These are phyloP conservation scores for Spencermartinsiella europaea DNA, from an alignment of 805 yeast species.

Conservation along the genomic window DNA sequence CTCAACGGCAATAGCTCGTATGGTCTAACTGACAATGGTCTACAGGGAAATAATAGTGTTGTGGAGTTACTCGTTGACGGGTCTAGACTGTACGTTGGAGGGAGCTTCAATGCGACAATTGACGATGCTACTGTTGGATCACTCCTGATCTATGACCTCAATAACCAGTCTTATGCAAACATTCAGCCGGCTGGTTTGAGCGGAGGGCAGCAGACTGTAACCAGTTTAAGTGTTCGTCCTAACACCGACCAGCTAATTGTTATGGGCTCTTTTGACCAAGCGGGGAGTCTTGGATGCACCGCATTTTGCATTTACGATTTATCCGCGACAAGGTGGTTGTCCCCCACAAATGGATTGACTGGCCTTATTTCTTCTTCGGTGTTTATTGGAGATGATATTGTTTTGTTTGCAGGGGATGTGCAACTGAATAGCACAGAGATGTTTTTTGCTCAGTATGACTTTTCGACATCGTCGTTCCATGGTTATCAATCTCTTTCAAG, in stretches of 20 bases:
- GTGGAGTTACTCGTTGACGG: slow-evolving; percentile 24
- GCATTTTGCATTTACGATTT: slow-evolving; percentile 64
- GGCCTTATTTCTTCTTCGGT: slow-evolving; percentile 56
- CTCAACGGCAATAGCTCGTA: slow-evolving; percentile 24
- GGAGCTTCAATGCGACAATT: slow-evolving; percentile 27
- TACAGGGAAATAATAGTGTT: slow-evolving; percentile 14
- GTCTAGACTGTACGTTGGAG: slow-evolving; percentile 29
- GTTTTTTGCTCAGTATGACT: slow-evolving; percentile 52
- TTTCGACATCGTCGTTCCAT: slow-evolving; percentile 33
- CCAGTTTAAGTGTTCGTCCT: slow-evolving; percentile 37
- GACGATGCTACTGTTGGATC: slow-evolving; percentile 35
- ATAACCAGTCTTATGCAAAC: slow-evolving; percentile 36
- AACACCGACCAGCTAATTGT: slow-evolving; percentile 48
- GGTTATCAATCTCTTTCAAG: slow-evolving; percentile 18
- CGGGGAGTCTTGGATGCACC: slow-evolving; percentile 53
- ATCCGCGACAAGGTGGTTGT: slow-evolving; percentile 49
- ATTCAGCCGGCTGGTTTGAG: slow-evolving; percentile 46
- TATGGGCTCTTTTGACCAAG: slow-evolving; percentile 65
- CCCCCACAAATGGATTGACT: slow-evolving; percentile 34
- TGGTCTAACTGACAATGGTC: slow-evolving; percentile 20
- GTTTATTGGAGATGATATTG: slow-evolving; percentile 37
- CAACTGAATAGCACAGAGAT: slow-evolving; percentile 34
- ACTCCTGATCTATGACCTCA: slow-evolving; percentile 49
- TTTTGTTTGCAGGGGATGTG: slow-evolving; percentile 54
- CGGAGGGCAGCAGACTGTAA: slow-evolving; percentile 38